Conservation (phyloP, 305 asterid genomes). For the Ilex paraguariensis region DNA sequence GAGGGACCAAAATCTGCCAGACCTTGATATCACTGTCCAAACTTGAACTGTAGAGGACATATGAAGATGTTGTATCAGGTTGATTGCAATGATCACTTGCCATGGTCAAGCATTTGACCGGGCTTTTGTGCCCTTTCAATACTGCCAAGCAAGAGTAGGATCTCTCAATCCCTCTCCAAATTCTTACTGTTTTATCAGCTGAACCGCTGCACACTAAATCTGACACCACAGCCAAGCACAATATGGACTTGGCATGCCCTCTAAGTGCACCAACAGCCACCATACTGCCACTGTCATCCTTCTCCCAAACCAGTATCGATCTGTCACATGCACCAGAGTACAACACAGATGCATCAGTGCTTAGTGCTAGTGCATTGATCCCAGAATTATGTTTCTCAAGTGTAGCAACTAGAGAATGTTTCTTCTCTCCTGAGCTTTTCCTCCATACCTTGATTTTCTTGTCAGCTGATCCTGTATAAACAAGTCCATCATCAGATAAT, state of each 20-base stretch:
- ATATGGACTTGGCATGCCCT: constrained; percentile 53
- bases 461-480: constrained; percentile 74
- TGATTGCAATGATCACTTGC: constrained; percentile 26
- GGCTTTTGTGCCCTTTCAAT: constrained; percentile 58
- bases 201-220: constrained; percentile 68
- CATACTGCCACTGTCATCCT: constrained; percentile 24
- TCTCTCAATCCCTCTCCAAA: constrained; percentile 56
- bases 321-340: constrained; percentile 66
- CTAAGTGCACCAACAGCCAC: constrained; percentile 44
- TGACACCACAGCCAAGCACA: constrained; percentile 50
- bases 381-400: constrained; percentile 56
- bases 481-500: constrained; percentile 27
- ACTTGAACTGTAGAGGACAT: constrained; percentile 49
- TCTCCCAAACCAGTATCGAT: constrained; percentile 45
- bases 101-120: constrained; percentile 53
- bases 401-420: constrained; percentile 38
- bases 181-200: constrained; percentile 63
- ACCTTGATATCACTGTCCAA: constrained; percentile 66
- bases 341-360: constrained; percentile 34
- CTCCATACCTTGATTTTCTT: constrained; percentile 64
- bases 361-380: constrained; percentile 54
- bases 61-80: constrained; percentile 29
- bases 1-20: constrained; percentile 41
- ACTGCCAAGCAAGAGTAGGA: constrained; percentile 45
- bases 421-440: constrained; percentile 26